phyloP scores from a whole-genome alignment of 345 rosid genomes.

The Adansonia digitata region DNA sequence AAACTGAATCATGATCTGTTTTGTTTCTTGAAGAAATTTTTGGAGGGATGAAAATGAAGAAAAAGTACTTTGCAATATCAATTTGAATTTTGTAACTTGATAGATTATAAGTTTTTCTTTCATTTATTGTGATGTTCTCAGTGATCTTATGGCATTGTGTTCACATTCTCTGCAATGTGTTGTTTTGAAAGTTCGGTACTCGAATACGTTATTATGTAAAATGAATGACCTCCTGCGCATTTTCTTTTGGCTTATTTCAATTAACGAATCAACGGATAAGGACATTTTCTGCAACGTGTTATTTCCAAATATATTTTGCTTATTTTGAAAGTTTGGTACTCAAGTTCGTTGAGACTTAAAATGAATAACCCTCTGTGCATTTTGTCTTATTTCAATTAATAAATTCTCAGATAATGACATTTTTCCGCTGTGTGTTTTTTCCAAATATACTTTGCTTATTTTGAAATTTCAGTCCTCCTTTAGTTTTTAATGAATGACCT shows the following conservation, averaged over 20 bases:
- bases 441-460: not conserved
- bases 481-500: not conserved
- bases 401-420: not conserved
- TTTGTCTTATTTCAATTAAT: not conserved
- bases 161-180: not conserved
- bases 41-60: not conserved
- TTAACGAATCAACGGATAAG: not conserved
- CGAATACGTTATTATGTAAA: not conserved
- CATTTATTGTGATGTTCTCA: not conserved
- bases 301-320: not conserved
- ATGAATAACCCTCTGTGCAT: not conserved
- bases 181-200: not conserved
- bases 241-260: not conserved
- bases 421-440: constrained; percentile 2
- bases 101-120: not conserved
- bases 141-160: not conserved
- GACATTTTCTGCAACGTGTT: not conserved
- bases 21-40: constrained; percentile 12
- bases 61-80: constrained; percentile 3
- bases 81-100: not conserved
- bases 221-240: not conserved
- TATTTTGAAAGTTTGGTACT: constrained; percentile 14
- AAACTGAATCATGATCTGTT: constrained; percentile 12
- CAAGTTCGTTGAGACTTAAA: constrained; percentile 4
- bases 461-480: not conserved